phyloP scores from a whole-genome alignment of 2,329 filamentous ascomycete species.

The Pyrenophora teres region DNA sequence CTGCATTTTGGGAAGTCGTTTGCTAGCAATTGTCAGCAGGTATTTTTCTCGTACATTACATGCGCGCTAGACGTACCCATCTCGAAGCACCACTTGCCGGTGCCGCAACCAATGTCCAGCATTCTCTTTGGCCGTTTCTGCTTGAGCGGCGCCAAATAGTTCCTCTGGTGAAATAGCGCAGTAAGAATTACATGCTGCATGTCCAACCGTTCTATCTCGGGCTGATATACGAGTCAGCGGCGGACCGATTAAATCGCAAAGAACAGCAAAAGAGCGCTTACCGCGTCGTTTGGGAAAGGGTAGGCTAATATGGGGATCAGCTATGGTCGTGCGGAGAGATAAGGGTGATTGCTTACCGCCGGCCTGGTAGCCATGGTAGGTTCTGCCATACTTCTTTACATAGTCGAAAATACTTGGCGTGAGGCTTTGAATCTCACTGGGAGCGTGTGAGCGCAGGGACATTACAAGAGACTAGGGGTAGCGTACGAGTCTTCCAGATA shows the following conservation, averaged over 20 bases:
- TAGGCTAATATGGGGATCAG: conserved; percentile 44
- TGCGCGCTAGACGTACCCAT: conserved; percentile 42
- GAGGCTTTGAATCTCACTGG: conserved; percentile 46
- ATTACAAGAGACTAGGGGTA: neutral
- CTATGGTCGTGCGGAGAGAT: neutral
- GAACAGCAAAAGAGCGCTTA: conserved; percentile 19
- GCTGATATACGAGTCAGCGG: conserved; percentile 30
- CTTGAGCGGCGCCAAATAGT: conserved; percentile 46
- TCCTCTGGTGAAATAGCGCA: conserved; percentile 41
- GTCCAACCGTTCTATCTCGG: conserved; percentile 47
- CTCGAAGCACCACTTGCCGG: conserved; percentile 50
- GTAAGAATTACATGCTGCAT: conserved; percentile 48
- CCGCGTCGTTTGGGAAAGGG: conserved; percentile 47
- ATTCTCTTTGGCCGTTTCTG: conserved; percentile 39
- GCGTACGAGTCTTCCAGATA: conserved; percentile 40
- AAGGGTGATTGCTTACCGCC: conserved; percentile 40
- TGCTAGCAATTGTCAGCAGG: conserved; percentile 34
- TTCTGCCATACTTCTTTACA: conserved; percentile 48
- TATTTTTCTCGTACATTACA: neutral
- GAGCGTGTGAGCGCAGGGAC: conserved; percentile 21
- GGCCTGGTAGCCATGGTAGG: conserved; percentile 48
- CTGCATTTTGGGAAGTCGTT: conserved; percentile 40
- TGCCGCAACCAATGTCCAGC: conserved; percentile 51
- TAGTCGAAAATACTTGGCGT: conserved; percentile 48
- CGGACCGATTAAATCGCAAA: conserved; percentile 5